Evolutionary conservation across 2,329 filamentous ascomycete species (phyloP).

Genomic region (Aspergillus awamori): DNA sequence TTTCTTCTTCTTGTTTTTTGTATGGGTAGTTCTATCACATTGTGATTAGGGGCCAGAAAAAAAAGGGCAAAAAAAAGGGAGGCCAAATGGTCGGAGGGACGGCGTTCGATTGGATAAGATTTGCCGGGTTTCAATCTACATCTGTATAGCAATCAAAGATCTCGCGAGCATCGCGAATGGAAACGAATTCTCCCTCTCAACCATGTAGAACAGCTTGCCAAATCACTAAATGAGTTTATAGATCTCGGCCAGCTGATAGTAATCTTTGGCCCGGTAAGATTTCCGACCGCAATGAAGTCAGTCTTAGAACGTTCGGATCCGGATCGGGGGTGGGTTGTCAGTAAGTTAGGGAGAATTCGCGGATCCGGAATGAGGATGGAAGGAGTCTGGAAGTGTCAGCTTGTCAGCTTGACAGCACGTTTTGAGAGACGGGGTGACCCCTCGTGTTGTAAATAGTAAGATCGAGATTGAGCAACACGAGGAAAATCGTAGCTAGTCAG

Average conservation of each 20-base stretch:
- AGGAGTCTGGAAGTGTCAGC: neutral
- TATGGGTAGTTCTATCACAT: conserved; percentile 7
- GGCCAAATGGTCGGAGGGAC: neutral
- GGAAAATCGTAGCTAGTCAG: neutral
- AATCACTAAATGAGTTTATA: too few relatives aligned
- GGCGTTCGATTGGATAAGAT: conserved; percentile 15
- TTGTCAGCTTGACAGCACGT: neutral
- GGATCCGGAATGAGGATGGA: neutral
- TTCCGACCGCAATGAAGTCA: too few relatives aligned
- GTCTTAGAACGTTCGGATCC: neutral
- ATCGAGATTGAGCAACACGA: neutral
- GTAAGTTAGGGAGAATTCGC: neutral
- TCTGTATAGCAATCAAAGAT: neutral
- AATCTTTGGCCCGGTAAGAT: too few relatives aligned
- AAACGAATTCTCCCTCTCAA: neutral
- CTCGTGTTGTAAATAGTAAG: neutral
- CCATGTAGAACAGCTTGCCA: neutral
- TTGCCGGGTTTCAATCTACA: neutral
- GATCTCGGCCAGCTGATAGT: too few relatives aligned
- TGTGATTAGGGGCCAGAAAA: neutral
- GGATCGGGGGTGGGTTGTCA: neutral
- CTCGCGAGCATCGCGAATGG: neutral
- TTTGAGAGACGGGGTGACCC: too few relatives aligned
- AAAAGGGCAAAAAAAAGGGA: neutral
- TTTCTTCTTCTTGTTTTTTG: neutral